These are phyloP conservation scores for Aspergillus steynii DNA, from an alignment of 495 filamentous ascomycete species.

Conservation along the genomic window DNA sequence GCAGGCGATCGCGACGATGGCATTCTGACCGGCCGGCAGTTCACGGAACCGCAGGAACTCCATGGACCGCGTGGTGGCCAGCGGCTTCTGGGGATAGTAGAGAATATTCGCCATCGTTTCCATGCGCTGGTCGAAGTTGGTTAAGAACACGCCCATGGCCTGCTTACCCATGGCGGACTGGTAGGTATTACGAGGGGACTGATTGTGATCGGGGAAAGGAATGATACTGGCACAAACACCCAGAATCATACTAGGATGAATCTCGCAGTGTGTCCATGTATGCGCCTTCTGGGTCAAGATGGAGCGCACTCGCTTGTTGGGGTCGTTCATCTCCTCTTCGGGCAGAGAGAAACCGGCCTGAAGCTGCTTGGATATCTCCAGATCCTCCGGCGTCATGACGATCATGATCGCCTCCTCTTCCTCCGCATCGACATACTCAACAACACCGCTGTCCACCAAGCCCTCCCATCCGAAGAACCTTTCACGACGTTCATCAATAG, in stretches of 20 bases:
- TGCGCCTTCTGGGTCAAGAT: constrained; percentile 78
- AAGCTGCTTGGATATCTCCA: constrained; percentile 69
- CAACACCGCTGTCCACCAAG: constrained; percentile 73
- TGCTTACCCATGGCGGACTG: constrained; percentile 99
- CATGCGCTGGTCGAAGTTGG: constrained; percentile 94
- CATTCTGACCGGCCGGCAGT: constrained; percentile 94
- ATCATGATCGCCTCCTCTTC: constrained; percentile 99
- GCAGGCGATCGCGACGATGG: constrained; percentile 94
- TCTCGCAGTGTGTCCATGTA: constrained; percentile 96
- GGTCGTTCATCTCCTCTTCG: constrained; percentile 58
- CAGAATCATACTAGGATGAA: constrained; percentile 98
- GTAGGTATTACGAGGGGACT: constrained; percentile 97
- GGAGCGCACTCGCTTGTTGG: constrained; percentile 82
- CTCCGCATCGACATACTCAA: constrained; percentile 96
- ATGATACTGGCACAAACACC: constrained; percentile 99
- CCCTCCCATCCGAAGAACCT: constrained; percentile 85
- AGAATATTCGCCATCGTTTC: constrained; percentile 99
- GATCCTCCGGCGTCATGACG: constrained; percentile 94
- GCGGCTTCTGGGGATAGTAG: constrained; percentile 97
- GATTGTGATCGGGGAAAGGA: constrained; percentile 99
- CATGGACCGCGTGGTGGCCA: constrained; percentile 96
- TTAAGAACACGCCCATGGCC: constrained; percentile 98
- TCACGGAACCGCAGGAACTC: constrained; percentile 98
- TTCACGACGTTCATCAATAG: constrained; percentile 56
- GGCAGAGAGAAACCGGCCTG: constrained; percentile 63